Base-by-base conservation (phyloP, 257 asterid genomes). In the Scutellaria galericulata region DNA sequence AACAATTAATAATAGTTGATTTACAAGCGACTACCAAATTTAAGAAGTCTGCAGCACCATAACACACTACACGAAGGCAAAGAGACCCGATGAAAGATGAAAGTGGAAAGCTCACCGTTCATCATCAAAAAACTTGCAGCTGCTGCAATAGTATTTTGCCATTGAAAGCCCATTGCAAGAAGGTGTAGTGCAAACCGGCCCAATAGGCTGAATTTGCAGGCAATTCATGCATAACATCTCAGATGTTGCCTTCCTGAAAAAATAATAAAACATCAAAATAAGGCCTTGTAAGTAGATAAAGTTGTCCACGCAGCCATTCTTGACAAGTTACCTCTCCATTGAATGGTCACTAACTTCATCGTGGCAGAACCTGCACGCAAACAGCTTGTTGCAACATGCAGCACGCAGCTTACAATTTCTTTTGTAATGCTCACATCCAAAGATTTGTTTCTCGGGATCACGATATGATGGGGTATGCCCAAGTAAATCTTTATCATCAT, bases 191-290 rank as follows among this genome's bases (percentile, higher is more conserved):
- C 98, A 94, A 72, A 77, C 79, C 1, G 96, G 88, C n/a, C 97
- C 98, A 75, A 94, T 85, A 14, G 96, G 90, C 70, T 94, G 97
- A 53, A 88, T 75, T 83, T 82, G 85, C 64, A 94, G 89, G 85
- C 98, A 94, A 62, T 88, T 88, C 98, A 94, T 94, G 59, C 98
- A 94, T 89, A 94, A 82, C 98, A 94, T 94, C 82, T 94, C 98
- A 56, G 97, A 84, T 67, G 98, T 94, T 53, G 93, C 95, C 77
- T 94, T 94, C 88, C 98, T 94, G 89, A 67, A 85, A 75, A 74
- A 50, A 63, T 6, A 39, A 39, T 45, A 37, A 55, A 68, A 73
- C 46, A 75, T 41, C 22, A 52, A 18, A 22, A 61, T 27, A 72
- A 9, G 7, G 24, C 24, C 57, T 45, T 35, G 46, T 1, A 50